Base-by-base conservation (phyloP, 2,329 filamentous ascomycete species). In the Parasarocladium wereldwijsianum region DNA sequence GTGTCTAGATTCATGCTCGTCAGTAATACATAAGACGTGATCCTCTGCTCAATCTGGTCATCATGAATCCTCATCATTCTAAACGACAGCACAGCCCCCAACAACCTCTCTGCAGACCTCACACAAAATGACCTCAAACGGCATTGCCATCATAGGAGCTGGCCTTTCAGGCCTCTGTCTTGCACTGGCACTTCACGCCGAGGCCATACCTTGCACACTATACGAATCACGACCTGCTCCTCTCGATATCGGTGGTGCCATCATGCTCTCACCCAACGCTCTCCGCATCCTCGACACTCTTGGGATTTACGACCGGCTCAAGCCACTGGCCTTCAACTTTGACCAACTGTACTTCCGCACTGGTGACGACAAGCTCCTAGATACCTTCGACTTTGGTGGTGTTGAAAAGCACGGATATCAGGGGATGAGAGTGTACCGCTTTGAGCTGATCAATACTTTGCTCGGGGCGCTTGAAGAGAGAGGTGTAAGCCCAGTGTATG, bases 211-310 rank as follows among this genome's bases (percentile, higher is more conserved):
- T 5, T 55, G 50, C 34, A 60, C 50, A 3, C 47, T 74, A 29
- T 73, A 69, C 36, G 69, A 74, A 36, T 50, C 55, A 10, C 56
- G 62, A 7, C 34, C 49, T 1, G 52, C 54, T 0, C 51, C 58
- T 2, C 51, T 60, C 3, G 54, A 62, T 34, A 60, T 61, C 15
- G 62, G 63, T 12, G 69, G 69, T 3, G 66, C 64, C 1, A 51
- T 75, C 17, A 69, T 71, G 60, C 57, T 74, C 3, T 69, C 67
- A 0, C 69, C 70, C 5, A 74, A 74, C 31, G 64, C 66, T 0
- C 55, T 75, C 2, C 54, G 57, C 4, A 52, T 72, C 22, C 54
- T 76, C 0, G 61, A 72, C 36, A 44, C 41, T 0, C 45, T 74
- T 0, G 59, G 53, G 1, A 47, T 70, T 3, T 68, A 68, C 39